Percentiles rank a stretch among this genome's conserved stretches.
phyloP scores from a whole-genome alignment of 768 basidiomycete genomes.

The Mycena rosella region DNA sequence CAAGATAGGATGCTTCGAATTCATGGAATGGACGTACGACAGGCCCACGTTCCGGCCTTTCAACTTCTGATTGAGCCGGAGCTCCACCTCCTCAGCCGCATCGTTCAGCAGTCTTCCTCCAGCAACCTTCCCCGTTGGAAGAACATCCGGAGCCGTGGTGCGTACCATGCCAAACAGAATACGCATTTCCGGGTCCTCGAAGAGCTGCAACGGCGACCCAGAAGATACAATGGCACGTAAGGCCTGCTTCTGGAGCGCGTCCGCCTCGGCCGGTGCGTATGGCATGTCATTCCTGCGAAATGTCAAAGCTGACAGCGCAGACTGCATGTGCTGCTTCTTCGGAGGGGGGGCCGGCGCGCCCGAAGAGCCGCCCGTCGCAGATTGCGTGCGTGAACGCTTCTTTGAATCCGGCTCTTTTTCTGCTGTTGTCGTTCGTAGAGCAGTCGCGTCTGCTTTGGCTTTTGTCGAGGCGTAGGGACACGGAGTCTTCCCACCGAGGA shows the following conservation, averaged over 20 bases:
- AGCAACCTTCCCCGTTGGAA: constrained; percentile 19
- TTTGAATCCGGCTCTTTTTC: background rate
- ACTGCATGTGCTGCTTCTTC: background rate
- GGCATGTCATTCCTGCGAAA: constrained; percentile 23
- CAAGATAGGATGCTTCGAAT: background rate
- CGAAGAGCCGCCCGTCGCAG: background rate
- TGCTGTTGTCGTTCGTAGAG: background rate
- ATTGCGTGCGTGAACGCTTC: background rate
- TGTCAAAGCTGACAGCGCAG: background rate
- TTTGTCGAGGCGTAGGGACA: constrained; percentile 9
- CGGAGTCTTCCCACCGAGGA: constrained; percentile 7
- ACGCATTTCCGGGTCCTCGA: constrained; percentile 16
- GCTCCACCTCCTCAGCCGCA: constrained; percentile 7
- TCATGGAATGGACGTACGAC: constrained; percentile 1
- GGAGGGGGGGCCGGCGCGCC: background rate
- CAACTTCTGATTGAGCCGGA: background rate
- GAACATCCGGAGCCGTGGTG: background rate
- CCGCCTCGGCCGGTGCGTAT: background rate
- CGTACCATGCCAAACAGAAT: constrained; percentile 20
- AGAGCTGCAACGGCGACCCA: background rate
- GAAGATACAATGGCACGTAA: constrained; percentile 6
- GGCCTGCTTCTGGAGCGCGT: constrained; percentile 12
- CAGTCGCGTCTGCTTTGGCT: constrained; percentile 10
- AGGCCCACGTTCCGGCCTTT: background rate
- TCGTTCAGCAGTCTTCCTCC: constrained; percentile 17